Conservation (phyloP, 176 grass and related monocot genomes). For the Themeda triandra region DNA sequence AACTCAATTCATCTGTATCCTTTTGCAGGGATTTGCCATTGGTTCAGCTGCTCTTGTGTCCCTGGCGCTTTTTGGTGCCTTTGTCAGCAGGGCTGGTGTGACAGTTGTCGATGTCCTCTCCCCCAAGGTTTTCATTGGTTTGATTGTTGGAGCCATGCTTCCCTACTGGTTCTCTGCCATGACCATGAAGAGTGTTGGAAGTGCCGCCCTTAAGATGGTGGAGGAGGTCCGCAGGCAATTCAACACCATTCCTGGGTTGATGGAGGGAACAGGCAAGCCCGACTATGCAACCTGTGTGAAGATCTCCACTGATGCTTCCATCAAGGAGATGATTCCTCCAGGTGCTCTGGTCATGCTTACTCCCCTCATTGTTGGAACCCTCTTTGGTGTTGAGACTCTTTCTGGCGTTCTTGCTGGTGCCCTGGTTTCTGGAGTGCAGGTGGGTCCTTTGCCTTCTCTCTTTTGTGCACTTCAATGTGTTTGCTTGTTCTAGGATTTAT, state of each 20-base stretch:
- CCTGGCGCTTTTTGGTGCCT: conserved; percentile 79
- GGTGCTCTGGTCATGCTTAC: conserved; percentile 87
- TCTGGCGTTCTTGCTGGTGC: conserved; percentile 88
- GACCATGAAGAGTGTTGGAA: conserved; percentile 96
- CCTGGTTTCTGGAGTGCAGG: conserved; percentile 93
- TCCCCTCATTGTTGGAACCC: conserved; percentile 77
- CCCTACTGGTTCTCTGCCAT: conserved; percentile 97
- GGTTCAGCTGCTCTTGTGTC: conserved; percentile 87
- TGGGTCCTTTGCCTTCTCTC: not conserved
- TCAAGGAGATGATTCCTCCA: conserved; percentile 94
- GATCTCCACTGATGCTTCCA: conserved; percentile 93
- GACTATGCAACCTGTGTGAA: conserved; percentile 93
- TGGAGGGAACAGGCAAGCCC: conserved; percentile 76
- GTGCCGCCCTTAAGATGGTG: conserved; percentile 83
- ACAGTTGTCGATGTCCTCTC: conserved; percentile 74
- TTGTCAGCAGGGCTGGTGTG: conserved; percentile 79
- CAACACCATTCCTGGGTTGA: conserved; percentile 76
- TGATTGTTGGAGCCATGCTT: conserved; percentile 92
- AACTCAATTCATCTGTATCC: not conserved
- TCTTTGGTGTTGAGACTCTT: conserved; percentile 82
- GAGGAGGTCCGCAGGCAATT: conserved; percentile 95
- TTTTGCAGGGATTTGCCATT: conserved; percentile 80
- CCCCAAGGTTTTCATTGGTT: conserved; percentile 85
- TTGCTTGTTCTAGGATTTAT: not conserved
- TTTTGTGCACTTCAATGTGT: not conserved